Conservation (phyloP, 306 rosid species). For the Inga oerstediana region DNA sequence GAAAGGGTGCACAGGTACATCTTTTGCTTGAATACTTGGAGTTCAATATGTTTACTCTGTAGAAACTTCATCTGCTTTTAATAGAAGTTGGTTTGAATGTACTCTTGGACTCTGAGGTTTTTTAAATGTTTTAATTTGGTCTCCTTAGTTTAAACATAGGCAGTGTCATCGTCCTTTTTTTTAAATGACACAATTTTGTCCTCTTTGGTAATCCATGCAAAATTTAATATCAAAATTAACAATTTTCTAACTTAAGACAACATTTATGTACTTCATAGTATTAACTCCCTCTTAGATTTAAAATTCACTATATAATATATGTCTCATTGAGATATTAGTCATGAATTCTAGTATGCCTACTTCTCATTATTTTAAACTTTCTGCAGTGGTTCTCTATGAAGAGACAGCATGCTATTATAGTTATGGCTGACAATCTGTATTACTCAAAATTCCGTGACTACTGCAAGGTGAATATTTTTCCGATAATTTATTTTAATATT, state of each 20-base stretch:
- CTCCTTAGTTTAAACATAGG: too few relatives aligned
- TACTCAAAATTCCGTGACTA: conserved; percentile 80
- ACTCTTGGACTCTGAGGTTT: background rate
- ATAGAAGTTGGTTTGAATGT: background rate
- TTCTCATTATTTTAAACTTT: conserved; percentile 26
- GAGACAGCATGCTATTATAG: conserved; percentile 85
- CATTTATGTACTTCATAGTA: background rate
- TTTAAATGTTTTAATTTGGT: background rate
- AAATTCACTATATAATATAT: background rate
- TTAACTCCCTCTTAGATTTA: background rate
- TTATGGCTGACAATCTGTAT: conserved; percentile 78
- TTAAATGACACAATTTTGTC: background rate
- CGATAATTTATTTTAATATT: background rate
- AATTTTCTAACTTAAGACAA: background rate
- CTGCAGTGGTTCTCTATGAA: conserved; percentile 94
- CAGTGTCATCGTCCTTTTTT: too few relatives aligned
- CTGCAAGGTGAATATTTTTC: conserved; percentile 65
- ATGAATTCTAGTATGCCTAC: background rate
- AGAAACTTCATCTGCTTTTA: conserved; percentile 2
- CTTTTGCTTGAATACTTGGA: conserved; percentile 25
- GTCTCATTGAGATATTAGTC: conserved; percentile 21
- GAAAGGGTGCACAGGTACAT: conserved; percentile 99
- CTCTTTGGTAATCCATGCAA: background rate
- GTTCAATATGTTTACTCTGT: background rate
- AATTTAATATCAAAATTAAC: background rate